phyloP scores from a whole-genome alignment of 2,329 filamentous ascomycete genomes.

The Apiospora koreana region DNA sequence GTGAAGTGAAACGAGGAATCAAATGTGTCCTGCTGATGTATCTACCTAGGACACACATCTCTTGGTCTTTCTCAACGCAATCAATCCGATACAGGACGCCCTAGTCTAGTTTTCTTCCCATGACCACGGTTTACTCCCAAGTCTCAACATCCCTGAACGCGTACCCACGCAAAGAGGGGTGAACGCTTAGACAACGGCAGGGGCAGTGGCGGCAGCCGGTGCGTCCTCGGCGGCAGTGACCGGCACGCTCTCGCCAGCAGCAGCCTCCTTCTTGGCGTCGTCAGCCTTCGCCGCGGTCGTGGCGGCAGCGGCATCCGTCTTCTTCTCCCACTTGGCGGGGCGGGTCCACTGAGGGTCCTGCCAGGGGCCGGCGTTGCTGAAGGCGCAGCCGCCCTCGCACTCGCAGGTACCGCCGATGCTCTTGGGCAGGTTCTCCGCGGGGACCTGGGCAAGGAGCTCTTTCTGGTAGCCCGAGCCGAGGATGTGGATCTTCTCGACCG shows the following conservation, averaged over 20 bases:
- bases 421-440: slow-evolving; percentile 85
- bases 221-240: slow-evolving; percentile 31
- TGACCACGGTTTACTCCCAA: not conserved
- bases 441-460: slow-evolving; percentile 82
- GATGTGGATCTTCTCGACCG: slow-evolving; percentile 93
- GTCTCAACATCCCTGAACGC: not conserved
- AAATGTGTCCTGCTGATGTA: slow-evolving; percentile 3
- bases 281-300: slow-evolving; percentile 30
- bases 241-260: slow-evolving; percentile 33
- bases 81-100: not conserved
- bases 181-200: slow-evolving; percentile 20
- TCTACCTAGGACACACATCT: slow-evolving; percentile 1
- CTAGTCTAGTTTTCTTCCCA: not conserved
- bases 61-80: not conserved
- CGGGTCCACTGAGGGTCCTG: slow-evolving; percentile 67
- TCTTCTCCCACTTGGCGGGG: slow-evolving; percentile 54
- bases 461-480: slow-evolving; percentile 79
- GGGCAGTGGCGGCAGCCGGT: slow-evolving; percentile 35
- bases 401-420: slow-evolving; percentile 79
- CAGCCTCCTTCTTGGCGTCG: slow-evolving; percentile 23
- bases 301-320: slow-evolving; percentile 52
- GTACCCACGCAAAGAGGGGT: not conserved
- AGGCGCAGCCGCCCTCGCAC: slow-evolving; percentile 40
- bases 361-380: slow-evolving; percentile 94
- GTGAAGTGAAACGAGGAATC: slow-evolving; percentile 1